Evolutionary conservation across 2,329 filamentous ascomycete genomes (phyloP).

Genomic region (Pyricularia pennisetigena): DNA sequence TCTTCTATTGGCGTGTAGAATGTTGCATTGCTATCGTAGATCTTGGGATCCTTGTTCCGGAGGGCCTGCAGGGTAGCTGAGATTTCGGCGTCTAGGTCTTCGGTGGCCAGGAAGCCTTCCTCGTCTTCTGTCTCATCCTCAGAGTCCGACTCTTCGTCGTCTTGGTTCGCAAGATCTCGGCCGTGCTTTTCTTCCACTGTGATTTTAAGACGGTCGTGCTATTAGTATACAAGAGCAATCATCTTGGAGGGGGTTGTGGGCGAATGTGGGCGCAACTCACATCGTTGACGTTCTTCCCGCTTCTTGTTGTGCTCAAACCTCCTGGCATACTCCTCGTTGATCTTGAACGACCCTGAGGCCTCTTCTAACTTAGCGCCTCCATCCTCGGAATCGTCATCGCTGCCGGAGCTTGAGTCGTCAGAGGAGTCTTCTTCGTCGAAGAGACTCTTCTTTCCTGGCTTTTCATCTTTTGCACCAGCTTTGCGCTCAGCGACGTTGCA

Average conservation of each 20-base stretch:
- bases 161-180: constrained; percentile 32
- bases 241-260: background rate
- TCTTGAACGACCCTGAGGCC: constrained; percentile 46
- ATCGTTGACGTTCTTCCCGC: constrained; percentile 69
- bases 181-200: constrained; percentile 82
- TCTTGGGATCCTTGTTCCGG: constrained; percentile 77
- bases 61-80: constrained; percentile 81
- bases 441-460: constrained; percentile 32
- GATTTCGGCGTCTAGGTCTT: constrained; percentile 78
- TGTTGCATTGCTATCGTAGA: constrained; percentile 71
- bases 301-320: constrained; percentile 97
- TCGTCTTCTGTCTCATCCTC: constrained; percentile 82
- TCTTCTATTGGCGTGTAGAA: constrained; percentile 58
- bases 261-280: constrained; percentile 31
- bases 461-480: constrained; percentile 12
- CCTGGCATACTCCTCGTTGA: constrained; percentile 84
- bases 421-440: constrained; percentile 39
- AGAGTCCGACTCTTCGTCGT: constrained; percentile 52
- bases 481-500: background rate
- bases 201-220: constrained; percentile 9
- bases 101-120: constrained; percentile 75
- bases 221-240: constrained; percentile 8
- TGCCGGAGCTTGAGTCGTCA: constrained; percentile 27
- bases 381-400: constrained; percentile 30
- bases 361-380: constrained; percentile 23